Base-by-base conservation (phyloP, 1,139 yeast genomes). In the Saccharomyces uvarum region DNA sequence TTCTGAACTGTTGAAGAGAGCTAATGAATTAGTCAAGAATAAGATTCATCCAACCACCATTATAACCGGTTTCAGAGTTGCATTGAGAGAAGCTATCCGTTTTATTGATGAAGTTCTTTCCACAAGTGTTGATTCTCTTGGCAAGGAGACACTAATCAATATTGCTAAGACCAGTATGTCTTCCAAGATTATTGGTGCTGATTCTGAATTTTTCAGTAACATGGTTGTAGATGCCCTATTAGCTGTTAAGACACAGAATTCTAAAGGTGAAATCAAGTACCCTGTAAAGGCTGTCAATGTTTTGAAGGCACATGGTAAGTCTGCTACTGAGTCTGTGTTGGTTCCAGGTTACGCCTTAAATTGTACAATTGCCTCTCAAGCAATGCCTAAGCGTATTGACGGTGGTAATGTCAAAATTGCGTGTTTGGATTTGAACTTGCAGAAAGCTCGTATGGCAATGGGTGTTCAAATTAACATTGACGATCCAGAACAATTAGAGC, bases 161-260 rank as follows among this genome's bases (percentile, higher is more conserved):
- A 89, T 93, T 67, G 99, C 99, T 44, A 89, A 88, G 72, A 95
- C 99, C 5, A 88, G 96, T 57, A 93, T 95, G 99, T 87, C 96
- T 16, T 86, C 96, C 54, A 95, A 95, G 74, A 89, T 93, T 67
- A 93, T 93, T 71, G 99, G 99, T n/a, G 75, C 95, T 6, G 98
- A 95, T 70, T 83, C 95, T 3, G 96, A 85, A 11, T 95, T 95
- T 67, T 95, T 93, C 74, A 80, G 93, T 57, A 78, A 84, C 65
- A 79, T 95, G 82, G 98, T 88, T 41, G 99, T 93, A 49, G 97
- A 93, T 66, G 96, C 99, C 41, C 84, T 95, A 83, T 77, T 90
- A 59, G 96, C 97, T 2, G 99, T 95, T 54, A 91, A 89, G 73
- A 91, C 99, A 41, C 82, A 88, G 54, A 91, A 90, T 69, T 73